phyloP scores from a whole-genome alignment of 1,139 yeast genomes.

The Keqinozyma sinolaborantium region DNA sequence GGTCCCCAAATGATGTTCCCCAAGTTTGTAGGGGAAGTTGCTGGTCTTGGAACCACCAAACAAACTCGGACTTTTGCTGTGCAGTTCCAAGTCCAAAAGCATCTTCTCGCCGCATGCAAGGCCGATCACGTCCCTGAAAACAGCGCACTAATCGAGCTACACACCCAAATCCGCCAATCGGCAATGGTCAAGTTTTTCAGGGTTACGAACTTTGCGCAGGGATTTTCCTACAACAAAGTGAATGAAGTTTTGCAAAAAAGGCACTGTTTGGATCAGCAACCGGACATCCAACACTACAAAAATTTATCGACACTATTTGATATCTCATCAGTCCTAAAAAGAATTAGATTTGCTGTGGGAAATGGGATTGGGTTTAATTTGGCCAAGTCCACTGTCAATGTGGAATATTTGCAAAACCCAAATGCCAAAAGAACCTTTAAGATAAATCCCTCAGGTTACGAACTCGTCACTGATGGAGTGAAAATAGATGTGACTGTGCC shows the following conservation, averaged over 20 bases:
- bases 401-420: constrained; percentile 1
- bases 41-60: constrained; percentile 54
- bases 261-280: constrained; percentile 19
- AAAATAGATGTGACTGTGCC: constrained; percentile 5
- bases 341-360: constrained; percentile 16
- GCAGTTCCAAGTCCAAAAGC: constrained; percentile 25
- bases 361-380: constrained; percentile 3
- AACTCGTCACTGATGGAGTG: constrained; percentile 7
- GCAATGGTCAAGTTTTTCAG: constrained; percentile 18
- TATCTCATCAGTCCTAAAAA: constrained; percentile 24
- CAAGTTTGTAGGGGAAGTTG: constrained; percentile 40
- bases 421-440: constrained; percentile 1
- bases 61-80: constrained; percentile 38
- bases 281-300: constrained; percentile 15
- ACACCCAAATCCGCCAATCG: constrained; percentile 3
- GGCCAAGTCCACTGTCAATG: constrained; percentile 4
- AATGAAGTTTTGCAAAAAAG: too few relatives aligned
- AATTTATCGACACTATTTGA: constrained; percentile 27
- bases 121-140: constrained; percentile 9
- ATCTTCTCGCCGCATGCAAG: constrained; percentile 12
- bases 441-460: constrained; percentile 13
- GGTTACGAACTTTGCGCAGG: constrained; percentile 29
- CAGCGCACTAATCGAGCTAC: constrained; percentile 8
- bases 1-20: constrained; percentile 71
- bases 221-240: constrained; percentile 36